Percentiles rank a stretch among this genome's conserved stretches.
Conservation (phyloP, 1,284 basidiomycete genomes). For the Ganoderma sinense region DNA sequence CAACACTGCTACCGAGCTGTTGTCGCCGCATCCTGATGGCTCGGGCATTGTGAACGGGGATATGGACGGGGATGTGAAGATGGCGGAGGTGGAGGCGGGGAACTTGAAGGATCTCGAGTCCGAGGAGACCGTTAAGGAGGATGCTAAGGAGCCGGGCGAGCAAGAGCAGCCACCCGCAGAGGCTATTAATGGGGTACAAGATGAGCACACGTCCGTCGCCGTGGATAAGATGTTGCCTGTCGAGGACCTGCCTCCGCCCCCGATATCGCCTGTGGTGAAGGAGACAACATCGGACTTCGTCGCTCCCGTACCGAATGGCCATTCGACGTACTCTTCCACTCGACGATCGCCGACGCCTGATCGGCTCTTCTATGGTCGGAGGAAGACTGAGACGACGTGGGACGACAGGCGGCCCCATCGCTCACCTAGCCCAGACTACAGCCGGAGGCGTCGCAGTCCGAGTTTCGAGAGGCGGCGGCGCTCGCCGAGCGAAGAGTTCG, state of each 20-base stretch:
- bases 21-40: too few relatives aligned
- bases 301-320: slow-evolving; percentile 4
- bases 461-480: background rate
- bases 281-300: background rate
- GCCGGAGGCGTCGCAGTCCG: background rate
- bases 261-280: background rate
- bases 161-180: background rate
- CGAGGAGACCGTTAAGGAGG: background rate
- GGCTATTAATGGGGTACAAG: background rate
- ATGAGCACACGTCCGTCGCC: background rate
- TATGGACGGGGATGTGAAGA: slow-evolving; percentile 9
- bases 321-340: background rate
- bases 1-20: too few relatives aligned
- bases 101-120: background rate
- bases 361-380: background rate
- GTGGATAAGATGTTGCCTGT: background rate
- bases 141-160: background rate
- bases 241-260: background rate
- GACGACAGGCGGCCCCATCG: background rate
- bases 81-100: slow-evolving; percentile 11
- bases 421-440: background rate
- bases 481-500: background rate
- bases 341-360: background rate
- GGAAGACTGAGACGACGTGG: background rate
- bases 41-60: background rate